A percentile compares a stretch with the other conserved stretches of the same genome.
phyloP scores from a whole-genome alignment of 805 yeast species.

The Hanseniaspora lindneri region DNA sequence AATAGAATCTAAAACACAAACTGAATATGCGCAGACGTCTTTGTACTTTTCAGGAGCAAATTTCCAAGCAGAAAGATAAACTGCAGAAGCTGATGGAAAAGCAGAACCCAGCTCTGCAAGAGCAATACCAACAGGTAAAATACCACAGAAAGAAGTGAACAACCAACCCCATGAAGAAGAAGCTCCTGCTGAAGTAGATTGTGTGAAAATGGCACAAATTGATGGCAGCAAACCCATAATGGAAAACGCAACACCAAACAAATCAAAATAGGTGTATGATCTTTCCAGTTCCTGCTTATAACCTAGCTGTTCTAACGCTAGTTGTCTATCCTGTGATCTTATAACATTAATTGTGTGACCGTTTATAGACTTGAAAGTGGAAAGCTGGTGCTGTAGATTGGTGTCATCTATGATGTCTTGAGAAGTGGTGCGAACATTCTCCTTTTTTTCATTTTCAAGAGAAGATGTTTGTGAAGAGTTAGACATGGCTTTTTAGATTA shows the following conservation, averaged over 20 bases:
- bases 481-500: neutral
- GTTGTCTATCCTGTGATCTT: conserved; percentile 15
- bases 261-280: conserved; percentile 48
- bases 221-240: conserved; percentile 63
- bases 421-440: neutral
- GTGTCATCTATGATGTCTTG: neutral
- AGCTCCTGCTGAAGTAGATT: conserved; percentile 52
- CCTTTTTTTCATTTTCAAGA: neutral
- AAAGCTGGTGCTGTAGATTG: conserved; percentile 5
- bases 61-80: conserved; percentile 56
- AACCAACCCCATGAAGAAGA: conserved; percentile 64
- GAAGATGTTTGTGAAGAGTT: neutral
- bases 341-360: conserved; percentile 15
- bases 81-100: conserved; percentile 65
- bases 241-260: conserved; percentile 59
- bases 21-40: conserved; percentile 46
- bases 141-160: conserved; percentile 39
- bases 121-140: conserved; percentile 46
- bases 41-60: conserved; percentile 47
- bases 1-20: conserved; percentile 57
- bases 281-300: conserved; percentile 58
- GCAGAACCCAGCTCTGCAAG: conserved; percentile 59
- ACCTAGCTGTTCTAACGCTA: conserved; percentile 37
- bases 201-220: conserved; percentile 43
- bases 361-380: conserved; percentile 5